phyloP scores from a whole-genome alignment of 2,329 filamentous ascomycete species.

The Paraconiothyrium brasiliense region DNA sequence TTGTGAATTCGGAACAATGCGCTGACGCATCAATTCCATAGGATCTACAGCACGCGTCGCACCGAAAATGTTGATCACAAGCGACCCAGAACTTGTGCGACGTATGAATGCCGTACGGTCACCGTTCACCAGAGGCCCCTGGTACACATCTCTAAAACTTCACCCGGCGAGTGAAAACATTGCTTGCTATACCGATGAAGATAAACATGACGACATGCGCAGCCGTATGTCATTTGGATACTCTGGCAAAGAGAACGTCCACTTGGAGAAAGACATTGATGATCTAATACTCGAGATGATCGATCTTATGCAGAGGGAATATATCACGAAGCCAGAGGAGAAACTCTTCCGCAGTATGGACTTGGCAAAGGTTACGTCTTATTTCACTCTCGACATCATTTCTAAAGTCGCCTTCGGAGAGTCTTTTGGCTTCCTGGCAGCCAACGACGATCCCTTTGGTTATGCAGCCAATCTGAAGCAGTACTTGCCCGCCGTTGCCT shows the following conservation, averaged over 20 bases:
- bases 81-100: slow-evolving; percentile 1
- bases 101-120: slow-evolving; percentile 7
- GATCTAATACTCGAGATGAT: neutral
- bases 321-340: neutral
- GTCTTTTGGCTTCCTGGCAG: neutral
- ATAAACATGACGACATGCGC: slow-evolving; percentile 2
- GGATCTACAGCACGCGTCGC: slow-evolving; percentile 4
- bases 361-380: neutral
- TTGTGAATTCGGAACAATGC: neutral
- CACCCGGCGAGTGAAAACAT: slow-evolving; percentile 5
- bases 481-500: neutral
- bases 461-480: neutral
- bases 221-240: neutral
- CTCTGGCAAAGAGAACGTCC: slow-evolving; percentile 5
- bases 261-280: slow-evolving; percentile 2
- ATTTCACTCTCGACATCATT: slow-evolving; percentile 1
- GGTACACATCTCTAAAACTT: neutral
- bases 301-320: neutral
- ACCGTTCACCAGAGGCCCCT: neutral
- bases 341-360: neutral
- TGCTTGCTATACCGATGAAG: neutral
- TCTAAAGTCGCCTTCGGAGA: slow-evolving; percentile 1
- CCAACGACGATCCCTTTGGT: slow-evolving; percentile 2
- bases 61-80: slow-evolving; percentile 4
- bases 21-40: neutral